Base-by-base conservation (phyloP, 2,329 filamentous ascomycete species). In the Trichoderma polysporum region DNA sequence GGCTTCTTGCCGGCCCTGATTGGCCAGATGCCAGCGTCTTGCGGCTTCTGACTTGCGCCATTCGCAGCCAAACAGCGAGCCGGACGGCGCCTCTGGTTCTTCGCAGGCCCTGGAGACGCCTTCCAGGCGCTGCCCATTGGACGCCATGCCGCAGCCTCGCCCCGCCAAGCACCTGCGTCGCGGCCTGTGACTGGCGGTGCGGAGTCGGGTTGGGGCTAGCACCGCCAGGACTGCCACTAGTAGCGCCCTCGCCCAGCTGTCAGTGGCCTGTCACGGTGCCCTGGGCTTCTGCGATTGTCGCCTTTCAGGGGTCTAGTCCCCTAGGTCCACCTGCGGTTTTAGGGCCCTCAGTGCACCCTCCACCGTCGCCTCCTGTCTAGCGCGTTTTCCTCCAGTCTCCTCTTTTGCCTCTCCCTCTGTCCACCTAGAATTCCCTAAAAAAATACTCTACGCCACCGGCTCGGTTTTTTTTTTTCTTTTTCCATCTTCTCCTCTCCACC, bases 391-490 rank as follows among this genome's bases (percentile, higher is more conserved):
- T 22, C 54, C 52, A 15, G 25, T 52, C 31, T 19, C 8, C 22
- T 53, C 33, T 37, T 29, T 58, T 27, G 52, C 53, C 60, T 63
- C 61, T 54, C 60, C 67, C 69, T 71, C 68, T 71, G 74, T 74
- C 75, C 72, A 64, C 59, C 58, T 37, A 39, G 52, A 66, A 66
- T 58, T 66, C 47, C 66, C 50, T 49, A 45, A 41, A 56, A 29
- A 63, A 62, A 63, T 63, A 47, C 57, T 63, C 66, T 25, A 54
- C 52, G 62, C 53, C 65, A 64, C 60, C 58, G 41, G 29, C 53
- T 59, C 61, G 35, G 39, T 73, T 72, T 73, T 73, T 72, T 74
- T 71, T 72, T 73, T 71, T 74, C 74, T 71, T 73, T 72, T 72
- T 74, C 41, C 45, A 60, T 49, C 73, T 74, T 71, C 71, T 66